Evolutionary conservation across 208 protist genomes (phyloP).

Genomic region (Trypanosoma melophagium): DNA sequence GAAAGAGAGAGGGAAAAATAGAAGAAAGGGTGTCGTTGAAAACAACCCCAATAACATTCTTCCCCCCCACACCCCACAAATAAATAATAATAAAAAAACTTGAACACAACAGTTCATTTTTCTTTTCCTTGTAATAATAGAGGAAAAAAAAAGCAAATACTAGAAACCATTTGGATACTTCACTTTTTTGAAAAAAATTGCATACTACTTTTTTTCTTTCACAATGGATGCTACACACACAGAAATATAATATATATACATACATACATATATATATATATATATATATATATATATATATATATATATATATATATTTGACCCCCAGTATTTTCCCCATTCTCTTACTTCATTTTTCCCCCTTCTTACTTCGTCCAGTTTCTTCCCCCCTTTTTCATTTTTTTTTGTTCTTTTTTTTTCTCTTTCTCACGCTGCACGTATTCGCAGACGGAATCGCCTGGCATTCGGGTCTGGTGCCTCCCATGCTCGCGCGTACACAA

Average conservation of each 20-base stretch:
- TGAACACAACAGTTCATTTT: no score
- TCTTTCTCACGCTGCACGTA: no score
- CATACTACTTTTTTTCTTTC: no score
- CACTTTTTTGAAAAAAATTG: no score
- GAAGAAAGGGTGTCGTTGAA: background rate
- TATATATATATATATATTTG: background rate
- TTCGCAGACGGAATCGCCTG: slow-evolving; percentile 9
- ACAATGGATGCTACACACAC: no score
- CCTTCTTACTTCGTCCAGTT: background rate
- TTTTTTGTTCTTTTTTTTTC: no score
- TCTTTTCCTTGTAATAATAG: no score
- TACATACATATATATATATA: background rate
- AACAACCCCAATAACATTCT: background rate
- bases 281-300: background rate
- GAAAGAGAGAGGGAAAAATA: no score
- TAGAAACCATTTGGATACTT: no score
- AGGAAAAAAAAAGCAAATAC: no score
- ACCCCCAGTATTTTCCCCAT: background rate
- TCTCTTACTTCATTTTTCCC: no score
- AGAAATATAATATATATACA: background rate
- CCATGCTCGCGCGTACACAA: slow-evolving; percentile 57
- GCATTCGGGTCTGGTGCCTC: slow-evolving; percentile 25
- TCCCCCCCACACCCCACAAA: background rate
- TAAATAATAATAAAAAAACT: no score
- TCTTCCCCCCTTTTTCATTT: background rate